Percentiles rank a stretch among this genome's conserved stretches.
Conservation (phyloP, 2,329 filamentous ascomycete genomes). For the Cercospora berteroae region DNA sequence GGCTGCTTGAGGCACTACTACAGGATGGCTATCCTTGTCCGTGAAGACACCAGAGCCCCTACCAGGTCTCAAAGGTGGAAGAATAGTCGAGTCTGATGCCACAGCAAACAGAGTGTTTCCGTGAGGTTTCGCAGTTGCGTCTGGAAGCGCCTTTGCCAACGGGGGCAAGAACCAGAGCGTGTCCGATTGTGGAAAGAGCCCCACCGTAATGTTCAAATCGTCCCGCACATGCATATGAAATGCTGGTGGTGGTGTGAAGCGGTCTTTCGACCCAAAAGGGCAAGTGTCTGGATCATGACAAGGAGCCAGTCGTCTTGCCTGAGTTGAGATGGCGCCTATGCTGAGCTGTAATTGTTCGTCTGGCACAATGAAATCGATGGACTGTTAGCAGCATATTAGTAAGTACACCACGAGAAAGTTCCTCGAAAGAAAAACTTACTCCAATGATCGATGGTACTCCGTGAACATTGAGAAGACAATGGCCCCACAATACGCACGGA, state of each 20-base stretch:
- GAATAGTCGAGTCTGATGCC: background rate
- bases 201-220: background rate
- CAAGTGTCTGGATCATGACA: background rate
- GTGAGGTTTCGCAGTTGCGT: background rate
- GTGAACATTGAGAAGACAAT: constrained; percentile 1
- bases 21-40: background rate
- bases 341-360: background rate
- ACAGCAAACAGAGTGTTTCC: background rate
- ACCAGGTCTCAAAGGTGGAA: background rate
- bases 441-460: background rate
- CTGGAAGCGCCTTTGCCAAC: background rate
- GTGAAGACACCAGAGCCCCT: constrained; percentile 2
- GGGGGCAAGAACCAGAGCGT: constrained; percentile 1
- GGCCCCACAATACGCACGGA: background rate
- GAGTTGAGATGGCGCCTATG: background rate
- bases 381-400: background rate
- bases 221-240: constrained; percentile 2
- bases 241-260: constrained; percentile 2
- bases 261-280: background rate
- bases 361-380: background rate
- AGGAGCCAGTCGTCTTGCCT: background rate
- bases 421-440: background rate
- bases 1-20: background rate
- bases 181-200: background rate
- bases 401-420: background rate